Evolutionary conservation across 1,284 basidiomycete species (phyloP), one percentile per base, ranked within the genome.

Genomic region (Ustilago tritici): DNA sequence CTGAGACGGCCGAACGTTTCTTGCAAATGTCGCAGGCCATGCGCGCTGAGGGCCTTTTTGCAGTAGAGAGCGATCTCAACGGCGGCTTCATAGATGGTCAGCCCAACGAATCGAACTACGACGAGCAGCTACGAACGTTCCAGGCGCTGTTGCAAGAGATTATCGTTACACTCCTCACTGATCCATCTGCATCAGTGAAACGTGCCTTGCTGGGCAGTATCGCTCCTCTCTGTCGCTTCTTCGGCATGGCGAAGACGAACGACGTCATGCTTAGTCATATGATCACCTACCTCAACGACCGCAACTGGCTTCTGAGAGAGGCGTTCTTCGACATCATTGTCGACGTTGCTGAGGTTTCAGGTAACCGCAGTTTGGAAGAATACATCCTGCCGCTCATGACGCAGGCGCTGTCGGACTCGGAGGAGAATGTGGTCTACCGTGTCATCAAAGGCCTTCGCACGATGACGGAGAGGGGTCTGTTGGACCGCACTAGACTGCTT

Each of bases 261-360:
- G 95, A 99, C 80, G 93, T 96, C 3, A 88, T 99, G 7, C 88
- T 99, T 23, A 95, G 94, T 78, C 95, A 99, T 86, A 96, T 99
- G 92, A 95, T 99, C 85, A 99, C 97, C 0, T 99, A 98, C 83
- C 89, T 99, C 78, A 99, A 99, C 84, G 95, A 98, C 82, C 94
- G 97, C 83, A 85, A 87, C 36, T 98, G 96, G 95, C 87, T 93
- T 28, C 88, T 99, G 52, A 90, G 97, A 2, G 90, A 92, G 76
- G 93, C 94, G 0, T 98, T 99, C 86, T 98, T 98, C 82, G 95
- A 97, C 84, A 93, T 93, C 72, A 94, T 98, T 32, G 93, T 97
- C 9, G 94, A 94, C 69, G 94, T 99, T 2, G 96, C 95, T 3
- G 58, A 66, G 17, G 63, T 81, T 0, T 77, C 80, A 12, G 79